These are phyloP conservation scores for Macrocybe gigantea DNA, from an alignment of 768 basidiomycete species.

Conservation along the genomic window DNA sequence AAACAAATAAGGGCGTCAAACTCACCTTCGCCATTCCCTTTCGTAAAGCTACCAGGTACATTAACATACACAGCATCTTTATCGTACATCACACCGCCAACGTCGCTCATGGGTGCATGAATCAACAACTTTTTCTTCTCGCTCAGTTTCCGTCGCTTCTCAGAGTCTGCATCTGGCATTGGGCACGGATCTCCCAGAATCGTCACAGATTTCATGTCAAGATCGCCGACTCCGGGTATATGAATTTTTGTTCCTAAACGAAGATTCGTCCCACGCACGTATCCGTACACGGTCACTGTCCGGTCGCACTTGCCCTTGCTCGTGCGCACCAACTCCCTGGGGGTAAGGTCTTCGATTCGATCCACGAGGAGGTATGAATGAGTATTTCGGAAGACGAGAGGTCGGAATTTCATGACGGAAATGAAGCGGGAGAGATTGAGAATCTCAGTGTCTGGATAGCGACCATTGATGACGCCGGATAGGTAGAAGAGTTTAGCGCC, in stretches of 20 bases:
- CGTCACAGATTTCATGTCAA: constrained; percentile 68
- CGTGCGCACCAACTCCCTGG: constrained; percentile 73
- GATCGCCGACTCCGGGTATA: constrained; percentile 91
- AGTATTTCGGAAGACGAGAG: constrained; percentile 89
- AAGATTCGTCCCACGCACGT: constrained; percentile 85
- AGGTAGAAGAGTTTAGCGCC: constrained; percentile 98
- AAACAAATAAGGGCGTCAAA: background rate
- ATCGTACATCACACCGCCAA: constrained; percentile 95
- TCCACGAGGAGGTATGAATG: constrained; percentile 96
- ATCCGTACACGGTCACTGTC: constrained; percentile 92
- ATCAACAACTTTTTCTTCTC: constrained; percentile 91
- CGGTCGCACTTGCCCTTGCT: constrained; percentile 88
- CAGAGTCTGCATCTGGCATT: constrained; percentile 83
- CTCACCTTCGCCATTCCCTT: constrained; percentile 63
- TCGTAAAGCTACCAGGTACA: constrained; percentile 90
- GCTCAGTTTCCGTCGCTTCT: constrained; percentile 86
- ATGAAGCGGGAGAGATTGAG: constrained; percentile 96
- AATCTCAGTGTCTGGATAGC: constrained; percentile 95
- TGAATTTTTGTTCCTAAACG: constrained; percentile 77
- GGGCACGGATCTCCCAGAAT: constrained; percentile 93
- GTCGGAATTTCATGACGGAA: constrained; percentile 97
- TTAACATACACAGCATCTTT: constrained; percentile 99
- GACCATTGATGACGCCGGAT: constrained; percentile 93
- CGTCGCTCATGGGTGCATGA: constrained; percentile 98
- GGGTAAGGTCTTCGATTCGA: constrained; percentile 90